phyloP scores from a whole-genome alignment of 306 rosid species.

The Astragalus membranaceus region DNA sequence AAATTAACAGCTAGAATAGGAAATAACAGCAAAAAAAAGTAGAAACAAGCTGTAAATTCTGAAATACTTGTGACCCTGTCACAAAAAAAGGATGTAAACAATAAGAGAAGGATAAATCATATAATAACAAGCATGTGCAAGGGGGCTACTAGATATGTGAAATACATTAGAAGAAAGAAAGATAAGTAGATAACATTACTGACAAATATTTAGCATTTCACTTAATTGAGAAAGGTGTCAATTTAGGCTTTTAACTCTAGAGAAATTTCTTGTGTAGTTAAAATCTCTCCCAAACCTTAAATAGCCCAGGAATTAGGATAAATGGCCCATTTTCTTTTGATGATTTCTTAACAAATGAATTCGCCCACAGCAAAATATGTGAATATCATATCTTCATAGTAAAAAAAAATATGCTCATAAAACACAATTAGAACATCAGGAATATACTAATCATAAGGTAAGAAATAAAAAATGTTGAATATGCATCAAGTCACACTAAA shows the following conservation, averaged over 20 bases:
- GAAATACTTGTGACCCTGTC: no score
- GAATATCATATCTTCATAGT: neutral
- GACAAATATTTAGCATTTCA: conserved; percentile 3
- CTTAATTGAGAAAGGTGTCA: neutral
- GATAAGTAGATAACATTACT: neutral
- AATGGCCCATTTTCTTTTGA: conserved; percentile 7
- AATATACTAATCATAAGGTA: neutral
- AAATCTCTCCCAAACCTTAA: conserved; percentile 6
- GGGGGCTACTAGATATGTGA: neutral
- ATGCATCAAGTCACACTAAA: neutral
- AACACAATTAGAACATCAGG: neutral
- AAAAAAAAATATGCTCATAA: neutral
- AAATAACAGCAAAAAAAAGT: no score
- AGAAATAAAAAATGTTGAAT: neutral
- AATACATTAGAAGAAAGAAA: neutral
- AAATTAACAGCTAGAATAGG: no score
- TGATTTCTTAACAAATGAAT: neutral
- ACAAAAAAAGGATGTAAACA: neutral
- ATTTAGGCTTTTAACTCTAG: neutral
- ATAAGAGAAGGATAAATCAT: neutral
- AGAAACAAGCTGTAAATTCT: no score
- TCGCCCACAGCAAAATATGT: neutral
- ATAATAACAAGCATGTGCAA: neutral
- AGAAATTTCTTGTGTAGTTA: neutral
- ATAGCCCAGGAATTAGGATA: neutral